Evolutionary conservation across 2,329 filamentous ascomycete species (phyloP).

Genomic region (Nemania sp.): DNA sequence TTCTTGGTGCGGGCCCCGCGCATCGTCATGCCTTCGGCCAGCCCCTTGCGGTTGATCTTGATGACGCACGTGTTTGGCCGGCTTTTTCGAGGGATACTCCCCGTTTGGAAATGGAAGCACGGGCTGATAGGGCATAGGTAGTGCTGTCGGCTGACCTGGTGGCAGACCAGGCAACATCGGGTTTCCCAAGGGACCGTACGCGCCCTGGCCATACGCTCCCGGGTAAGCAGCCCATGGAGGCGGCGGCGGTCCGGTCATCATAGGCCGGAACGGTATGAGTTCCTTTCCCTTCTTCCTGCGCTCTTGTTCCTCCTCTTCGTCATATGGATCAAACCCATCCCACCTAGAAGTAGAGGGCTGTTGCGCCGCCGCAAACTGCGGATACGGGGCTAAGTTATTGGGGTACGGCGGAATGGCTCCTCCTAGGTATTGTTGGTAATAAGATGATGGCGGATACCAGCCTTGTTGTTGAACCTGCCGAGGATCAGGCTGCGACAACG

Average conservation of each 20-base stretch:
- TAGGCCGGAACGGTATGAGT: slow-evolving; percentile 12
- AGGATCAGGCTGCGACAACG: slow-evolving; percentile 8
- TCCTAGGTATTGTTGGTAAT: slow-evolving; percentile 6
- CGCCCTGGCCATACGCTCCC: slow-evolving; percentile 6
- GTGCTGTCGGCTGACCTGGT: neutral
- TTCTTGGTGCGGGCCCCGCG: neutral
- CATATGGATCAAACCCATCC: slow-evolving; percentile 12
- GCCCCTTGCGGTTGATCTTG: neutral
- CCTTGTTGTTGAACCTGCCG: slow-evolving; percentile 1
- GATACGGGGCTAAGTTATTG: slow-evolving; percentile 9
- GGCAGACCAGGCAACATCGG: slow-evolving; percentile 7
- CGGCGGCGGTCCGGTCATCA: slow-evolving; percentile 4
- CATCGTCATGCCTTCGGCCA: neutral
- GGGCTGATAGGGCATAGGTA: neutral
- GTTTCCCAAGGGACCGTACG: slow-evolving; percentile 4
- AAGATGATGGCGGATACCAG: slow-evolving; percentile 12
- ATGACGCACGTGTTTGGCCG: slow-evolving; percentile 15
- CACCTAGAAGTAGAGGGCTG: slow-evolving; percentile 10
- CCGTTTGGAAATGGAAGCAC: neutral
- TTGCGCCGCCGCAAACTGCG: slow-evolving; percentile 6
- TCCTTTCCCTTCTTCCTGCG: slow-evolving; percentile 27
- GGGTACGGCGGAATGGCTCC: neutral
- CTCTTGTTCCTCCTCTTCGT: slow-evolving; percentile 24
- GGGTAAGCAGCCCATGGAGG: slow-evolving; percentile 9
- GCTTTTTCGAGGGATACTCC: neutral